phyloP scores from a whole-genome alignment of 208 protist genomes.

The Lotmaria passim region DNA sequence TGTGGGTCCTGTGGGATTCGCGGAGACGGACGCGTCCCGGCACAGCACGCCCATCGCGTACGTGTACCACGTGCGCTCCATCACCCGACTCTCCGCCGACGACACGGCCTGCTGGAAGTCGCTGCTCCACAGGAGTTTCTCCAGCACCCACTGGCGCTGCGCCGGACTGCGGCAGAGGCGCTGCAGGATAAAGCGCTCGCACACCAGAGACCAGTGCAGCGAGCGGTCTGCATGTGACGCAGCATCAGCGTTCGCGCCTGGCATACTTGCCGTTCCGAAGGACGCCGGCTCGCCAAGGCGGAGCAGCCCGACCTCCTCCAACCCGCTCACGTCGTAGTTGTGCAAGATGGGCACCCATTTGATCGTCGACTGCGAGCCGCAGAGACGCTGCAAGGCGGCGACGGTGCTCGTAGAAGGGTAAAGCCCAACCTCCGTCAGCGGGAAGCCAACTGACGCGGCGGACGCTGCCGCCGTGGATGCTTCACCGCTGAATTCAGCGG shows the following conservation, averaged over 20 bases:
- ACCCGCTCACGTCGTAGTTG: conserved; percentile 37
- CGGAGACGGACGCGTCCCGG: neutral
- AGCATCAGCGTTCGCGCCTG: neutral
- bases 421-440: conserved; percentile 37
- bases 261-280: neutral
- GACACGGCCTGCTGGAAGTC: conserved; percentile 16
- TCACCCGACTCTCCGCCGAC: neutral
- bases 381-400: conserved; percentile 26
- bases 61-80: conserved; percentile 28
- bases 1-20: too few relatives aligned
- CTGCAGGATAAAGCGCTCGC: conserved; percentile 28
- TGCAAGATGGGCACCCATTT: conserved; percentile 48
- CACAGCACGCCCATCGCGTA: conserved; percentile 34
- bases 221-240: neutral
- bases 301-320: conserved; percentile 39
- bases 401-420: conserved; percentile 44
- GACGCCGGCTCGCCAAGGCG: conserved; percentile 1
- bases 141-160: conserved; percentile 26
- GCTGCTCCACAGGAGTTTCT: conserved; percentile 28
- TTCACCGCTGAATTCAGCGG: neutral
- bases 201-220: conserved; percentile 13
- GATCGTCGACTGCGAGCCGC: conserved; percentile 36
- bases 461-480: neutral
- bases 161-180: conserved; percentile 30
- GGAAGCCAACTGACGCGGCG: conserved; percentile 44